These are phyloP conservation scores for Candida golubevii DNA, from an alignment of 805 yeast species.

Conservation along the genomic window DNA sequence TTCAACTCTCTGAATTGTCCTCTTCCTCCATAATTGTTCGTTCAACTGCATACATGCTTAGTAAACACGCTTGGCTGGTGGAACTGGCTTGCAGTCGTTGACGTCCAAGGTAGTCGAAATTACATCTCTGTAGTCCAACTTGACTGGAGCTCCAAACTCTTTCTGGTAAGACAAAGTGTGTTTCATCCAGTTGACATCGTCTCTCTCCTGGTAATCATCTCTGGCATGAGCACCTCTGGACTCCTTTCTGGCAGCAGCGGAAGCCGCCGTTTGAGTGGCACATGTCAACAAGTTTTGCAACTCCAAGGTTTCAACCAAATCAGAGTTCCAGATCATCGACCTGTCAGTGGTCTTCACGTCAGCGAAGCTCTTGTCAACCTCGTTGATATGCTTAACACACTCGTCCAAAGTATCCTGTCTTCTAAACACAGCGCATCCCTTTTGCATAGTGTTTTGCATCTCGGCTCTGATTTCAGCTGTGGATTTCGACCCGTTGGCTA, in stretches of 20 bases:
- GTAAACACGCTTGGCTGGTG: constrained; percentile 95
- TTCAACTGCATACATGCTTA: constrained; percentile 28
- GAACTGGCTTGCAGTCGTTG: constrained; percentile 89
- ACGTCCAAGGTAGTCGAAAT: constrained; percentile 81
- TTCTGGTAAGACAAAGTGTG: constrained; percentile 92
- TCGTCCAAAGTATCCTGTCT: constrained; percentile 85
- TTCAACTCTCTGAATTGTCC: constrained; percentile 1
- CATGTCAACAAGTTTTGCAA: constrained; percentile 94
- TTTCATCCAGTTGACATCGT: constrained; percentile 96
- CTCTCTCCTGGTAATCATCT: constrained; percentile 95
- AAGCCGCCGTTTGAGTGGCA: constrained; percentile 91
- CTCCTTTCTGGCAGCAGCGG: constrained; percentile 94
- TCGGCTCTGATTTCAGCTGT: constrained; percentile 87
- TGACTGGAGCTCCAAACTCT: constrained; percentile 63
- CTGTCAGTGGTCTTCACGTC: constrained; percentile 88
- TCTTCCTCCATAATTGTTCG: neutral
- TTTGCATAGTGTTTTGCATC: constrained; percentile 97
- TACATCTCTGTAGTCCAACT: constrained; percentile 82
- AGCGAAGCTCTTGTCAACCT: constrained; percentile 67
- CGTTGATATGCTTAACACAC: constrained; percentile 77
- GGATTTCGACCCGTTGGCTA: constrained; percentile 71
- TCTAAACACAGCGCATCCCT: constrained; percentile 95
- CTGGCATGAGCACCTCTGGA: constrained; percentile 99
- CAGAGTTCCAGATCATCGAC: constrained; percentile 99
- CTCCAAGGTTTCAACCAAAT: constrained; percentile 92